These are phyloP conservation scores for Diaporthe amygdali DNA, from an alignment of 2,329 filamentous ascomycete species.

Conservation along the genomic window DNA sequence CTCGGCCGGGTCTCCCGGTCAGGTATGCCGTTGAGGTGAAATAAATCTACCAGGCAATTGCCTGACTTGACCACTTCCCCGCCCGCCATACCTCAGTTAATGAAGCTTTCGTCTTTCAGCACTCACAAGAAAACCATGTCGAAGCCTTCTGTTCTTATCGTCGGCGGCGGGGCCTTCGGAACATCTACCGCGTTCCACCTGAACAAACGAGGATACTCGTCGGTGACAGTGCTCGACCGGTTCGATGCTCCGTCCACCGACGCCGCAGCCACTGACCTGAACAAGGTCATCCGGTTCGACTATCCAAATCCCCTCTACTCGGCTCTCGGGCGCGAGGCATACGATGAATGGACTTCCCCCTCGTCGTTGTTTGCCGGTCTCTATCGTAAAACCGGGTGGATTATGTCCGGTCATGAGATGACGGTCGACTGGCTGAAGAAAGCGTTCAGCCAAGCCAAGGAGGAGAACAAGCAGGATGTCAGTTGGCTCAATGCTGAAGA, in stretches of 20 bases:
- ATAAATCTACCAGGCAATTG: not conserved
- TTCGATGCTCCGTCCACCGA: conserved; percentile 33
- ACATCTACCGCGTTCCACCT: conserved; percentile 7
- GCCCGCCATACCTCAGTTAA: no score
- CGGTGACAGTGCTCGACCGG: conserved; percentile 34
- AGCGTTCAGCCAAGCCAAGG: conserved; percentile 31
- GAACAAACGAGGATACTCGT: conserved; percentile 25
- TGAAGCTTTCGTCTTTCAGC: no score
- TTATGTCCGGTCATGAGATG: conserved; percentile 31
- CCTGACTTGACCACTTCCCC: no score
- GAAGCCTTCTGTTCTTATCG: not conserved
- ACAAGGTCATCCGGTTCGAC: conserved; percentile 44
- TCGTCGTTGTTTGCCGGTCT: conserved; percentile 35
- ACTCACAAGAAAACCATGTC: not conserved
- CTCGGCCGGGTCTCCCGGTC: not conserved
- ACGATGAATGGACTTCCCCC: conserved; percentile 33
- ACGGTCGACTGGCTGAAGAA: conserved; percentile 37
- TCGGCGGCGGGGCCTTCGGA: conserved; percentile 6
- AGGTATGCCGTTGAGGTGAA: not conserved
- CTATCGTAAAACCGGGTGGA: conserved; percentile 40
- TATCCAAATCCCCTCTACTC: conserved; percentile 38
- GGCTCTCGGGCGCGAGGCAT: conserved; percentile 37
- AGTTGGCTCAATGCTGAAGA: conserved; percentile 33
- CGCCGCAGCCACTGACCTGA: conserved; percentile 38
- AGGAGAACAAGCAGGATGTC: conserved; percentile 30